Percentiles rank a stretch among this genome's conserved stretches.
phyloP scores from a whole-genome alignment of 306 rosid species.

The Senna siamea region DNA sequence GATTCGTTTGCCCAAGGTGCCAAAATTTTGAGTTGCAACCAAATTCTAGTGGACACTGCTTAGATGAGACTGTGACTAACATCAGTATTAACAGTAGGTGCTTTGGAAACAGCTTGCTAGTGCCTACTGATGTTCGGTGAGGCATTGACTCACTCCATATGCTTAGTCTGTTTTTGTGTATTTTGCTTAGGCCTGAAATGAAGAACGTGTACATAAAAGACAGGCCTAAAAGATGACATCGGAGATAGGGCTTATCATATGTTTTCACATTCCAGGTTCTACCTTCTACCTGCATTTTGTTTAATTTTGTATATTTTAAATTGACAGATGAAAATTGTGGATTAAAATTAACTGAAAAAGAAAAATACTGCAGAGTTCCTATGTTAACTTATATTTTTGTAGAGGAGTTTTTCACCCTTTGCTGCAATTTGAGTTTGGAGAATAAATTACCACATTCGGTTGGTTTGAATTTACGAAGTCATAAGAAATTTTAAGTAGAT shows the following conservation, averaged over 20 bases:
- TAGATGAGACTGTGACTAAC: slow-evolving; percentile 53
- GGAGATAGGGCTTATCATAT: slow-evolving; percentile 34
- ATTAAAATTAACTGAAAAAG: background rate
- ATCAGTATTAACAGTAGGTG: slow-evolving; percentile 44
- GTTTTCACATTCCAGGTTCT: slow-evolving; percentile 39
- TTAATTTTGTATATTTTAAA: slow-evolving; percentile 29
- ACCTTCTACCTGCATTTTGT: background rate
- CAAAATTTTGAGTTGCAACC: slow-evolving; percentile 39
- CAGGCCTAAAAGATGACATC: slow-evolving; percentile 33
- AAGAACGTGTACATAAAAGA: slow-evolving; percentile 52
- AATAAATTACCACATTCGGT: background rate
- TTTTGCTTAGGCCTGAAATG: slow-evolving; percentile 40
- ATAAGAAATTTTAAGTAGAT: background rate
- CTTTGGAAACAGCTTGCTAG: slow-evolving; percentile 49
- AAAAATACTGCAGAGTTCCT: slow-evolving; percentile 2
- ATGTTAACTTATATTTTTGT: background rate
- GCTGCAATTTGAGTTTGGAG: background rate
- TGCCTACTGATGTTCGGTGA: slow-evolving; percentile 51
- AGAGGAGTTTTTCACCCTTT: background rate
- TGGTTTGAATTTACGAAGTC: background rate
- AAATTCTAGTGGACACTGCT: slow-evolving; percentile 54
- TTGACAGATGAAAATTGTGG: slow-evolving; percentile 30
- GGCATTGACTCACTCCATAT: slow-evolving; percentile 28
- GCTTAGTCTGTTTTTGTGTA: slow-evolving; percentile 18
- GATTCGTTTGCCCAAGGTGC: slow-evolving; percentile 75